Evolutionary conservation across 2,329 filamentous ascomycete genomes (phyloP).

Genomic region (Aspergillus felis): DNA sequence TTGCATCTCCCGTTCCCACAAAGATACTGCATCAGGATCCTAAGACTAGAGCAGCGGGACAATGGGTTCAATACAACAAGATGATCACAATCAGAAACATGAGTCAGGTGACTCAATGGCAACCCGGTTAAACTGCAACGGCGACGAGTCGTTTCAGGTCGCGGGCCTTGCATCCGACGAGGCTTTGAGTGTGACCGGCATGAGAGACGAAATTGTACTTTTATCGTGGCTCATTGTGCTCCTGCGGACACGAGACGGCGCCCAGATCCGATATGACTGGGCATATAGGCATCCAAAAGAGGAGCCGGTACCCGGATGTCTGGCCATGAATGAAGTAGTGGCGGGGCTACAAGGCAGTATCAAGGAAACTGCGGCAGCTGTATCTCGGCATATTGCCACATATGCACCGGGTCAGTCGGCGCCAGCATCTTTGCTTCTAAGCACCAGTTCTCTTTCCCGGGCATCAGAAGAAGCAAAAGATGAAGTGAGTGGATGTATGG

Average conservation of each 20-base stretch:
- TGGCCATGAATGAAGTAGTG: slow-evolving; percentile 33
- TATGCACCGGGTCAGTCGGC: not conserved
- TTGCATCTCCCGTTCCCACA: not conserved
- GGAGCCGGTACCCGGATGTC: slow-evolving; percentile 10
- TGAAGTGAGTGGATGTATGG: slow-evolving; percentile 14
- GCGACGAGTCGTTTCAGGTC: slow-evolving; percentile 26
- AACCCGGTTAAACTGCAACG: not conserved
- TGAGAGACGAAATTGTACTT: slow-evolving; percentile 42
- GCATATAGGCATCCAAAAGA: slow-evolving; percentile 21
- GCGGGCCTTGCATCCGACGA: slow-evolving; percentile 23
- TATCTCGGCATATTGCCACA: slow-evolving; percentile 23
- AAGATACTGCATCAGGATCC: not conserved
- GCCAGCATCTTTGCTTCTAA: slow-evolving; percentile 19
- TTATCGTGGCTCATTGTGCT: slow-evolving; percentile 46
- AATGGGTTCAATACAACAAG: slow-evolving; percentile 4
- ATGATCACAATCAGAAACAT: slow-evolving; percentile 7
- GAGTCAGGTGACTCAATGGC: not conserved
- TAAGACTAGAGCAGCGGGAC: not conserved
- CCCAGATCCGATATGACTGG: slow-evolving; percentile 39
- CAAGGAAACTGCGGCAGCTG: slow-evolving; percentile 21
- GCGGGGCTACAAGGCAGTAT: slow-evolving; percentile 30
- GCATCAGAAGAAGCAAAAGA: slow-evolving; percentile 16
- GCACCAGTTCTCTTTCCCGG: slow-evolving; percentile 18
- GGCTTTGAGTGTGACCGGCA: slow-evolving; percentile 26
- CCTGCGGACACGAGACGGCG: slow-evolving; percentile 40